Base-by-base conservation (phyloP, 345 rosid species). In the Kandelia obovata region DNA sequence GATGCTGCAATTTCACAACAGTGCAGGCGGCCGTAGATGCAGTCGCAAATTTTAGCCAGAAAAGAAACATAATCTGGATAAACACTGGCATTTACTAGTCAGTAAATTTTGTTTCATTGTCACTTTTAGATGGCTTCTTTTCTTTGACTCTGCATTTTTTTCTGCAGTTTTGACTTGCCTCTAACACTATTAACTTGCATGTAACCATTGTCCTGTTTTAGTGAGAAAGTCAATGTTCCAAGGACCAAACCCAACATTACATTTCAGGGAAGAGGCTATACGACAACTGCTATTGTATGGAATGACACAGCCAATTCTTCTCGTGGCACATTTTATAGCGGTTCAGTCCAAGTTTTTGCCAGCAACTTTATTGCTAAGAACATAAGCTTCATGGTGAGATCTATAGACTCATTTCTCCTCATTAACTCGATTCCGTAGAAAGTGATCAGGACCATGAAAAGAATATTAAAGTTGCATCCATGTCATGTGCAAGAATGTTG, bases 61-160 rank as follows among this genome's bases (percentile, higher is more conserved):
- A 77, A 77, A 82, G 90, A 67, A 89, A 77, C 51, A 76, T 94
- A 19, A 76, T 91, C 13, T 88, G 96, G 90, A 91, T 94, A 21
- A 89, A 94, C 74, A 79, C 91, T 61, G 98, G 97, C 78, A 74
- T 91, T 70, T 91, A 91, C 79, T 91, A 76, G 96, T 94, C 81
- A 76, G 94, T 70, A 63, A 3, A 3, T 7, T 15, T 51, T 49
- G 8, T 34, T 17, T 25, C 2, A 10, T 20, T 51, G 11, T 5
- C 21, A 49, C 20, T 19, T 9, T 65, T 21, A 21, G 0, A 31
- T 31, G 59, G 5, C 51, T 27, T 4, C 25, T 30, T 51, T 52
- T 49, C n/a, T 32, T 21, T 25, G 30, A 4, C 27, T 7, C 4
- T 11, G 13, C 21, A 3, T 31, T 57, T 8, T 34, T 34, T 25